Conservation (phyloP, 805 yeast species). For the Ogataea angusta region DNA sequence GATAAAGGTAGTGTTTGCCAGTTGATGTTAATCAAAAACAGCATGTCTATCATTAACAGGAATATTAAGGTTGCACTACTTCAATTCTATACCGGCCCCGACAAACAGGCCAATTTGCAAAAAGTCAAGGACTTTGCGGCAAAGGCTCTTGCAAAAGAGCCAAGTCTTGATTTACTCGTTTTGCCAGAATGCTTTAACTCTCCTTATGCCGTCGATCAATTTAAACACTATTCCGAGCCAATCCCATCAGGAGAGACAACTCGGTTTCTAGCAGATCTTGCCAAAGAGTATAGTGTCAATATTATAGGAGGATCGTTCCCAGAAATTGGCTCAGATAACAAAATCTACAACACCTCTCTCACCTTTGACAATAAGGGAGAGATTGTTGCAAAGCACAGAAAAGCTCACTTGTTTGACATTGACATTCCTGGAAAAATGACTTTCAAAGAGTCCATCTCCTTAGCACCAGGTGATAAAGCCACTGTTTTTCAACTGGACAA, state of each 20-base stretch:
- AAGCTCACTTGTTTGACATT: slow-evolving; percentile 87
- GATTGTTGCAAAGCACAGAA: slow-evolving; percentile 83
- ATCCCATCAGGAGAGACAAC: slow-evolving; percentile 76
- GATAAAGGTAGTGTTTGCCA: background rate
- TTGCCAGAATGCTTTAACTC: slow-evolving; percentile 97
- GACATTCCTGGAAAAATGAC: slow-evolving; percentile 89
- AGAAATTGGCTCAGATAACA: slow-evolving; percentile 59
- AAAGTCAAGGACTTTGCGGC: slow-evolving; percentile 63
- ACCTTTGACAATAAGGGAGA: slow-evolving; percentile 71
- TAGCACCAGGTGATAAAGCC: slow-evolving; percentile 77
- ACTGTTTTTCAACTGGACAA: slow-evolving; percentile 70
- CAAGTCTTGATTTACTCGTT: slow-evolving; percentile 66
- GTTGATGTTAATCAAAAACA: slow-evolving; percentile 9
- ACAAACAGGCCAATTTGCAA: slow-evolving; percentile 71
- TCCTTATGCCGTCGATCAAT: slow-evolving; percentile 85
- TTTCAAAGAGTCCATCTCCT: slow-evolving; percentile 74
- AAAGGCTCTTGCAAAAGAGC: slow-evolving; percentile 56
- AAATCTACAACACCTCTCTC: slow-evolving; percentile 68
- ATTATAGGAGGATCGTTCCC: slow-evolving; percentile 93
- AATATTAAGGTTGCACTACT: slow-evolving; percentile 76
- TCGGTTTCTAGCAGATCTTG: slow-evolving; percentile 56
- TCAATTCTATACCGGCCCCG: slow-evolving; percentile 79
- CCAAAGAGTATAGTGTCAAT: slow-evolving; percentile 58
- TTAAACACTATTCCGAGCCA: slow-evolving; percentile 83
- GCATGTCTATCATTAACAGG: slow-evolving; percentile 39